A percentile compares a stretch with the other conserved stretches of the same genome.
phyloP scores from a whole-genome alignment of 1,139 yeast species.

The Yamadazyma sp. region DNA sequence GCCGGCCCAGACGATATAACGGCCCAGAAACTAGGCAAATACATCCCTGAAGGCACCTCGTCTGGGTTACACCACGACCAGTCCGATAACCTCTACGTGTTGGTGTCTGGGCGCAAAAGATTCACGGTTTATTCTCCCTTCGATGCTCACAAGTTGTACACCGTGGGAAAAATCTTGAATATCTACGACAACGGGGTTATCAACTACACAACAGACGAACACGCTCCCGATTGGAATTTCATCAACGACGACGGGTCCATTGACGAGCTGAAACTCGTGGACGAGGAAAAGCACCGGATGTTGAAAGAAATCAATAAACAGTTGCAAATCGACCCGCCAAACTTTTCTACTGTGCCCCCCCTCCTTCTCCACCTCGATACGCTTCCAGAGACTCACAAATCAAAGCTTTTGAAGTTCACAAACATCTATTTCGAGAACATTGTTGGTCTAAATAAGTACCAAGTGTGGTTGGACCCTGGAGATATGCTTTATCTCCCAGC shows the following conservation, averaged over 20 bases:
- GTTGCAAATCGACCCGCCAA: conserved; percentile 56
- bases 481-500: conserved; percentile 70
- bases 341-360: conserved; percentile 65
- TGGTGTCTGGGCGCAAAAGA: conserved; percentile 60
- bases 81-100: conserved; percentile 68
- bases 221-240: conserved; percentile 59
- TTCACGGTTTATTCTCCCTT: conserved; percentile 65
- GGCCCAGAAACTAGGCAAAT: conserved; percentile 42
- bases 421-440: conserved; percentile 48
- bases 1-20: neutral
- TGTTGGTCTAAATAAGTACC: conserved; percentile 35
- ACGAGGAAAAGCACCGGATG: conserved; percentile 14
- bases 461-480: conserved; percentile 56
- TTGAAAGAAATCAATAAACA: conserved; percentile 4
- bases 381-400: conserved; percentile 23
- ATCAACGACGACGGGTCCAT: conserved; percentile 62
- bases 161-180: conserved; percentile 56
- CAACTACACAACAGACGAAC: conserved; percentile 53
- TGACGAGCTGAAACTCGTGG: conserved; percentile 7
- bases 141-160: conserved; percentile 55
- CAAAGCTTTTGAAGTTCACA: conserved; percentile 28
- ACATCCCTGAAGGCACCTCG: conserved; percentile 56
- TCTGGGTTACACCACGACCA: conserved; percentile 84
- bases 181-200: conserved; percentile 63
- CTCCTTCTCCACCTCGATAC: conserved; percentile 59